Evolutionary conservation across 208 protist species (phyloP).

Genomic region (Phytomonas sp.): DNA sequence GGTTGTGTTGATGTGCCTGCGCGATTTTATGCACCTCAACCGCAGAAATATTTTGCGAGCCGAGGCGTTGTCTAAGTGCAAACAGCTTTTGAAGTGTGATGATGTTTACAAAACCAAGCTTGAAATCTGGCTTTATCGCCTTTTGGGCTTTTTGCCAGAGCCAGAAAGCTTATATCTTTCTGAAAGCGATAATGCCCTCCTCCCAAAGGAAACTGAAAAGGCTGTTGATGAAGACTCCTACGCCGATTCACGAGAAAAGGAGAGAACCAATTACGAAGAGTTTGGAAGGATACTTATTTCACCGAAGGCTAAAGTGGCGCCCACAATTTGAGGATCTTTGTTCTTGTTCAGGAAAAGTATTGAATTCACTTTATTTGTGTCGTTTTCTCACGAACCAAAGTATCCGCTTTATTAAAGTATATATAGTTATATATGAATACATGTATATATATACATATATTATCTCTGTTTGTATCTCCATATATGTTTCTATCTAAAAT

Average conservation of each 20-base stretch:
- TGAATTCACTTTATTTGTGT: too few species aligned
- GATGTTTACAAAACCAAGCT: background rate
- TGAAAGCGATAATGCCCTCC: background rate
- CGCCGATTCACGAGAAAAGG: background rate
- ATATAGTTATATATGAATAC: too few species aligned
- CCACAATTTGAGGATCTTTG: background rate
- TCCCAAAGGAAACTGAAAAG: background rate
- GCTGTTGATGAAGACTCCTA: background rate
- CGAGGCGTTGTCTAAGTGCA: slow-evolving; percentile 22
- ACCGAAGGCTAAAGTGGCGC: too few species aligned
- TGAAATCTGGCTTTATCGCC: slow-evolving; percentile 18
- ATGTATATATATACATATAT: too few species aligned
- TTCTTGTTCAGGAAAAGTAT: background rate
- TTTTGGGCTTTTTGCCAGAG: slow-evolving; percentile 24
- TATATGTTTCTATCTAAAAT: background rate
- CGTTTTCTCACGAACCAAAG: too few species aligned
- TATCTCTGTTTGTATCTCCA: background rate
- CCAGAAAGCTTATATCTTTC: background rate
- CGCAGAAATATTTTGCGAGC: slow-evolving; percentile 44
- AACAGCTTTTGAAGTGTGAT: slow-evolving; percentile 6
- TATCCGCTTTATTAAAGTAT: too few species aligned
- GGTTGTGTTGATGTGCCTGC: slow-evolving; percentile 21
- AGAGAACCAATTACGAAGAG: too few species aligned
- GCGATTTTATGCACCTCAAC: slow-evolving; percentile 20
- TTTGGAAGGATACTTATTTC: too few species aligned